phyloP scores from a whole-genome alignment of 768 basidiomycete genomes.

The Rhizopogon vinicolor region DNA sequence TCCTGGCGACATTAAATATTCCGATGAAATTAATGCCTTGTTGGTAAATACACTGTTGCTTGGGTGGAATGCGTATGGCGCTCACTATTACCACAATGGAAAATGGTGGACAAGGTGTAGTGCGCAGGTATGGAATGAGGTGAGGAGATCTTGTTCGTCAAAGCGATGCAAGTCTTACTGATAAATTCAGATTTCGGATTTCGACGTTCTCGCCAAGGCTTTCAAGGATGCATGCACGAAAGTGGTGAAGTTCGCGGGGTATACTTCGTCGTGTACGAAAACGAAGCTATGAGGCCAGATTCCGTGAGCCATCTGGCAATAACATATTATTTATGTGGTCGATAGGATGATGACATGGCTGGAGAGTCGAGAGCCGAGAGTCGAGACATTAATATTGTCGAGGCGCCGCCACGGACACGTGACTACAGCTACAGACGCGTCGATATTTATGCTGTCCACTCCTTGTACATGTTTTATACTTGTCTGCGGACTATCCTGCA shows the following conservation, averaged over 20 bases:
- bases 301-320: too few relatives aligned
- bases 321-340: too few relatives aligned
- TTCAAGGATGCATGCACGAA: conserved; percentile 19
- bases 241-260: conserved; percentile 5
- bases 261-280: background rate
- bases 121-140: conserved; percentile 29
- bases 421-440: conserved; percentile 2
- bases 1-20: conserved; percentile 18
- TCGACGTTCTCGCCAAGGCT: conserved; percentile 23
- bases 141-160: conserved; percentile 4
- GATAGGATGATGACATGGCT: too few relatives aligned
- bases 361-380: too few relatives aligned
- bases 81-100: conserved; percentile 18
- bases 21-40: conserved; percentile 10
- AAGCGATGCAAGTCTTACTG: background rate
- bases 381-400: too few relatives aligned
- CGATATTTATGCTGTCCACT: background rate
- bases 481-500: too few relatives aligned
- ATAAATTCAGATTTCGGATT: conserved; percentile 24
- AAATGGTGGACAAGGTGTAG: conserved; percentile 30
- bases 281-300: too few relatives aligned
- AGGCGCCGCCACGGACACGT: background rate
- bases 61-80: conserved; percentile 14
- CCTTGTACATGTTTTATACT: background rate
- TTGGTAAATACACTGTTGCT: conserved; percentile 14